phyloP scores from a whole-genome alignment of 1,284 basidiomycete genomes.

The Agaricales sp. region DNA sequence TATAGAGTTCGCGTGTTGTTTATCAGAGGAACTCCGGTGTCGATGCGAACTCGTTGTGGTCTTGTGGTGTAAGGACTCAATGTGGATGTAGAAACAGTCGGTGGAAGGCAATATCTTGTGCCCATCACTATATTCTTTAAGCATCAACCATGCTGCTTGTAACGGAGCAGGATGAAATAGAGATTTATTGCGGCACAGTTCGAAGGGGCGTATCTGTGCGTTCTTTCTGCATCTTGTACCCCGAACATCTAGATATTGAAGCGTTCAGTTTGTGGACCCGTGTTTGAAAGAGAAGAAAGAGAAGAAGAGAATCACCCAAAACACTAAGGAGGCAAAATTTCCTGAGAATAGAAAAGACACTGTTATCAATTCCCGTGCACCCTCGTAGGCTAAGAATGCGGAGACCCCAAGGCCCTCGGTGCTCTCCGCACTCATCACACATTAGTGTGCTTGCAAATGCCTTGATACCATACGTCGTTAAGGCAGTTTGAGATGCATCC shows the following conservation, averaged over 20 bases:
- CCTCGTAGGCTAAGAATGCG: constrained; percentile 38
- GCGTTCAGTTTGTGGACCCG: background rate
- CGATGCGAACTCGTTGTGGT: background rate
- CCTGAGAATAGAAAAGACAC: background rate
- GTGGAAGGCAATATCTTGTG: background rate
- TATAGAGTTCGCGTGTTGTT: background rate
- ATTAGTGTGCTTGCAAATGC: constrained; percentile 28
- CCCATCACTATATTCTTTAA: background rate
- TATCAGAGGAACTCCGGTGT: background rate
- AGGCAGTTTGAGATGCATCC: constrained; percentile 42
- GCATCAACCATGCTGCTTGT: background rate
- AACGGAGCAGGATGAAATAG: background rate
- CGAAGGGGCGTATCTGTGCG: background rate
- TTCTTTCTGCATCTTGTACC: background rate
- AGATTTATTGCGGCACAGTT: background rate
- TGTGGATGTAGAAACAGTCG: background rate
- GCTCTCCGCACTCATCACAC: constrained; percentile 13
- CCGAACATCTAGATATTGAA: background rate
- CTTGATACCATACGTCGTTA: constrained; percentile 43
- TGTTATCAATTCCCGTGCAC: constrained; percentile 1
- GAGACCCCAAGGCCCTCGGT: constrained; percentile 45
- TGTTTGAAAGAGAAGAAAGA: background rate
- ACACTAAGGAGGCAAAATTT: background rate
- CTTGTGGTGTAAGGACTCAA: background rate
- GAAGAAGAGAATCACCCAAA: background rate